These are phyloP conservation scores for Jatropha multifida DNA, from an alignment of 441 rosid species.

Conservation along the genomic window DNA sequence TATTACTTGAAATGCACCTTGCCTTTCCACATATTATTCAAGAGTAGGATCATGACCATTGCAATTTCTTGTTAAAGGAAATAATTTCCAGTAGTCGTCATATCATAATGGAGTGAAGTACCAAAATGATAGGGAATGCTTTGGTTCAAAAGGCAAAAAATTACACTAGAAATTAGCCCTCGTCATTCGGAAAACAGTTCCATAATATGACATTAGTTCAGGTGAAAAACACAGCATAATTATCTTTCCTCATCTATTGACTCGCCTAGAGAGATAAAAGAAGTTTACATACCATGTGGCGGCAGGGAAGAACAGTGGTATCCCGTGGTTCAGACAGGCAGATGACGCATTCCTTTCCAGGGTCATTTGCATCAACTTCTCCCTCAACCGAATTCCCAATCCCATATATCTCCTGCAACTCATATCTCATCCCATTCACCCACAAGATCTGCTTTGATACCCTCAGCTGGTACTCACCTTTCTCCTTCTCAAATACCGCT, in stretches of 20 bases:
- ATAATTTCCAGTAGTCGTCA: background rate
- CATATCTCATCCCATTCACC: conserved; percentile 70
- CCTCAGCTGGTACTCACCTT: conserved; percentile 61
- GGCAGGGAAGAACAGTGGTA: conserved; percentile 92
- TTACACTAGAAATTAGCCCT: background rate
- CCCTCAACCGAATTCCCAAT: conserved; percentile 83
- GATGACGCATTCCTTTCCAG: conserved; percentile 91
- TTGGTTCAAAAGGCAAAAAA: background rate
- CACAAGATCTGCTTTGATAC: conserved; percentile 84
- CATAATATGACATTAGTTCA: background rate
- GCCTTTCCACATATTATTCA: background rate
- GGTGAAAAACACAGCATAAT: background rate
- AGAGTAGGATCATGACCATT: background rate
- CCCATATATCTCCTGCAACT: conserved; percentile 93
- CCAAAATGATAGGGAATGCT: background rate
- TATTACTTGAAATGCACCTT: background rate
- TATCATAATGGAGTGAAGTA: background rate
- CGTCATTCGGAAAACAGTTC: background rate
- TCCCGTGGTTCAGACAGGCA: conserved; percentile 95
- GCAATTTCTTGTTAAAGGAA: conserved; percentile 3
- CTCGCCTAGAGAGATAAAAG: conserved; percentile 9
- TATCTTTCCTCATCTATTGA: background rate
- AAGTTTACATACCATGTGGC: conserved; percentile 74
- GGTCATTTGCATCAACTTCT: conserved; percentile 74
- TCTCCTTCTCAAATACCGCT: conserved; percentile 79